Evolutionary conservation across 768 basidiomycete species (phyloP), one percentile per base, ranked within the genome.

Genomic region (Lactifluus hygrophoroides): DNA sequence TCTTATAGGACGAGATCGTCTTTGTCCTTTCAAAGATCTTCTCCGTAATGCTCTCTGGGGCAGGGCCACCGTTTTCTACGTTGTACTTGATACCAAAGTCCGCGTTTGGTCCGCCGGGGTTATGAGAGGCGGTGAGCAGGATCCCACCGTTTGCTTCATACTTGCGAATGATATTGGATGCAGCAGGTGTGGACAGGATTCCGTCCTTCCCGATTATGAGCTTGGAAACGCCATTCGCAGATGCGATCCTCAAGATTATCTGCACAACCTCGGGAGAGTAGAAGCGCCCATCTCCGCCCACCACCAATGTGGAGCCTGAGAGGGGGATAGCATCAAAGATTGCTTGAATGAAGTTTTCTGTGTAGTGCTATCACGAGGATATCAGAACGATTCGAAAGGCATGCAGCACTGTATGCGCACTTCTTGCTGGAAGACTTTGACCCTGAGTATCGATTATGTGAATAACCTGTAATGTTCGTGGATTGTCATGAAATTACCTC

Each of bases 81-180:
- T 99, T 99, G 78, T 96, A 99, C 75, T 99, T 98, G 82, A 99
- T 97, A 48, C 96, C 96, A 71, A 98, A 99, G 73, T 99, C 96
- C 67, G 90, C 88, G 69, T 92, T 81, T n/a, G 96, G 96, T 23
- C 96, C 96, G 54, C 96, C 96, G 17, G 96, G 94, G 73, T 99
- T 99, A 79, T 99, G 96, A 60, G 85, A 88, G 17, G 96, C 96
- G 5, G 96, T 99, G 64, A 99, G 79, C 54, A 99, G 79, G 72
- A 99, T 99, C 63, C 96, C 96, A 45, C 96, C 96, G 66, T 90
- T 83, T 4, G 94, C 94, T 73, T 96, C 93, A 77, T 92, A 92
- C 66, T 93, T 92, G 63, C 96, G 80, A 73, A 99, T 99, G 65
- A 96, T 75, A 72, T 96, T 92, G 64, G 93, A 96, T 7, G 89